phyloP scores from a whole-genome alignment of 140 eudicot genomes.

The Flaveria floridana region DNA sequence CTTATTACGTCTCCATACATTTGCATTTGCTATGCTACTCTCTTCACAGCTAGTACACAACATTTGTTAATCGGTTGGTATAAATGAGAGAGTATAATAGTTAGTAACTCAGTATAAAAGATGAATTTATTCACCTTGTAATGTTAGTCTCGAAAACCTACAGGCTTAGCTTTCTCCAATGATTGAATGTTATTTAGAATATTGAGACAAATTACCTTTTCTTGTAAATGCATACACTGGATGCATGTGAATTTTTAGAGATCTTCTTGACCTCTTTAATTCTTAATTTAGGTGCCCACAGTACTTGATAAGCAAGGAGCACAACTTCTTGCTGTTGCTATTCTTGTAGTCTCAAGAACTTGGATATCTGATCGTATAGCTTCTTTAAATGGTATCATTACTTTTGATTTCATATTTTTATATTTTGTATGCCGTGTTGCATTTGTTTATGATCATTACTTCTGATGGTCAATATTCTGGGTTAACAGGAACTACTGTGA shows the following conservation, averaged over 20 bases:
- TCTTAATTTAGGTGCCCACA: conserved; percentile 74
- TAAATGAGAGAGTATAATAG: neutral
- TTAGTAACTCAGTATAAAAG: neutral
- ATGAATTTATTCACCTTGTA: neutral
- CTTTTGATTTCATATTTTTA: neutral
- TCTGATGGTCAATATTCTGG: conserved; percentile 5
- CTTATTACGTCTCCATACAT: neutral
- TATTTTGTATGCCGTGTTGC: conserved; percentile 6
- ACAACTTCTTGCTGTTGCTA: conserved; percentile 88
- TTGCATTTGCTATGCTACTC: neutral
- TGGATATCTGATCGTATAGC: conserved; percentile 97
- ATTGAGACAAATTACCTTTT: conserved; percentile 2
- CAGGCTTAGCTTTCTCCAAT: neutral
- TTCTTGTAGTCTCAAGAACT: conserved; percentile 89
- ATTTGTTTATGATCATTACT: neutral
- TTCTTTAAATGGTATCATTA: conserved; percentile 74
- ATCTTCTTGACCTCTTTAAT: conserved; percentile 28
- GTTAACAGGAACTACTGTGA: conserved; percentile 85
- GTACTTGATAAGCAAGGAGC: conserved; percentile 95
- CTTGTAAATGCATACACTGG: conserved; percentile 10
- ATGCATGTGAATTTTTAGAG: conserved; percentile 9
- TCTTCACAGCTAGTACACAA: neutral
- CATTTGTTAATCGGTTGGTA: neutral
- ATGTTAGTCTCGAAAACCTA: neutral
- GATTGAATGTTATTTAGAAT: conserved; percentile 2